Evolutionary conservation across 1,284 basidiomycete species (phyloP), one percentile per base, ranked within the genome.

Genomic region (Schizophyllum amplum): DNA sequence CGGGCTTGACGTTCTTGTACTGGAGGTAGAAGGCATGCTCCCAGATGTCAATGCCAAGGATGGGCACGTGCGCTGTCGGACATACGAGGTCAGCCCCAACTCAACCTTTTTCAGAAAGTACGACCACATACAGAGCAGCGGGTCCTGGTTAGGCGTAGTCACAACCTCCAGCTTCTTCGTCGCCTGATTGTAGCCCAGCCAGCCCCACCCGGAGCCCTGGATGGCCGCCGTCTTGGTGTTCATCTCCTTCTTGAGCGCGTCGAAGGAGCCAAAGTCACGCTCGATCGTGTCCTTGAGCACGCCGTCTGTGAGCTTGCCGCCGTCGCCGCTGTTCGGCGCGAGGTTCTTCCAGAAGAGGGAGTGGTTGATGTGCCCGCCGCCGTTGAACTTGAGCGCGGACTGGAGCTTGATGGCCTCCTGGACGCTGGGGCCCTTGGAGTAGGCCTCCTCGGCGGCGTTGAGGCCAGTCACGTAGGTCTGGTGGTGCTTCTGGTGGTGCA

Each of bases 331-430:
- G 25, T 75, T 74, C 21, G 86, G 79, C 1, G 92, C 88, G 63
- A 98, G 84, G 77, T 97, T 98, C 75, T 89, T 94, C 97, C 96
- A 99, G 82, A 99, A 99, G 56, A 99, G 82, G 49, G 94, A 87
- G 71, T 94, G 92, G 73, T 94, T 94, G 70, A 92, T 90, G 67
- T 92, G 90, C 5, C 90, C 92, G 71, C 92, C 92, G 52, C 92
- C 92, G 75, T 94, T 94, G 77, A 94, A 94, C 76, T 90, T 93
- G 75, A 95, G 79, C 15, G 92, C 91, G 21, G 84, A 73, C 74
- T 93, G 91, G 60, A 95, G 83, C 24, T 83, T 84, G 71, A 99
- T 97, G 68, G 84, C 80, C 70, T 91, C 87, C 72, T 87, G 88
- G 15, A 50, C 20, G 48, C 15, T 20, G 64, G 88, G 84, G 33